These are phyloP conservation scores for Aspergillus arachidicola DNA, from an alignment of 2,329 filamentous ascomycete species.

Conservation along the genomic window DNA sequence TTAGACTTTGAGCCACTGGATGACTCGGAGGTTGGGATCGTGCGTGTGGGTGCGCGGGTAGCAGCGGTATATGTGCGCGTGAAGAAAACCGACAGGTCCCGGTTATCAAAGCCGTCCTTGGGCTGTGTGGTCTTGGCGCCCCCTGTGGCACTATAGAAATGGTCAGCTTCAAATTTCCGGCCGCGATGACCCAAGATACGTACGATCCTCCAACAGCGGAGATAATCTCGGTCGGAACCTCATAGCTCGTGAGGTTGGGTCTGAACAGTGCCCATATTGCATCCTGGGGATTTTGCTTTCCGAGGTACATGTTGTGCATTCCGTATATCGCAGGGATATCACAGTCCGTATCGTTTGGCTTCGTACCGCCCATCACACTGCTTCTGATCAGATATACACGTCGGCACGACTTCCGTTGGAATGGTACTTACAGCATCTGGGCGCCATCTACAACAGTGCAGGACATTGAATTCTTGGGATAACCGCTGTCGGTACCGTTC, in stretches of 20 bases:
- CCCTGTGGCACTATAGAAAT: background rate
- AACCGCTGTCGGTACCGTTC: background rate
- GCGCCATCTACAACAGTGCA: constrained; percentile 6
- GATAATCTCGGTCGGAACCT: constrained; percentile 4
- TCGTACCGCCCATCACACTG: constrained; percentile 7
- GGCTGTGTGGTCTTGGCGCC: background rate
- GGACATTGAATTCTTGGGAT: constrained; percentile 2
- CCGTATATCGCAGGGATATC: constrained; percentile 5
- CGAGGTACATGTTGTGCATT: constrained; percentile 13
- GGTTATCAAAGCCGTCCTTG: background rate
- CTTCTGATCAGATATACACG: background rate
- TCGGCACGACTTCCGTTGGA: no score
- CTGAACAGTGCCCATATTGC: constrained; percentile 1
- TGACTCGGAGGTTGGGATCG: background rate
- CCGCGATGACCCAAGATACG: background rate
- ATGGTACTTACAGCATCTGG: constrained; percentile 6
- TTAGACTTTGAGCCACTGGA: background rate
- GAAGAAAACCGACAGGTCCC: constrained; percentile 5
- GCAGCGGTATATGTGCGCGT: background rate
- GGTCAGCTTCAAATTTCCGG: background rate
- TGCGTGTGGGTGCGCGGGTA: background rate
- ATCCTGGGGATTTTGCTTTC: constrained; percentile 6
- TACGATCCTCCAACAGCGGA: constrained; percentile 10
- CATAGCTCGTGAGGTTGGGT: constrained; percentile 5
- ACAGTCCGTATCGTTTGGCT: constrained; percentile 5